Base-by-base conservation (phyloP, 371 early-diverging fungal species). In the Lichtheimia corymbifera region DNA sequence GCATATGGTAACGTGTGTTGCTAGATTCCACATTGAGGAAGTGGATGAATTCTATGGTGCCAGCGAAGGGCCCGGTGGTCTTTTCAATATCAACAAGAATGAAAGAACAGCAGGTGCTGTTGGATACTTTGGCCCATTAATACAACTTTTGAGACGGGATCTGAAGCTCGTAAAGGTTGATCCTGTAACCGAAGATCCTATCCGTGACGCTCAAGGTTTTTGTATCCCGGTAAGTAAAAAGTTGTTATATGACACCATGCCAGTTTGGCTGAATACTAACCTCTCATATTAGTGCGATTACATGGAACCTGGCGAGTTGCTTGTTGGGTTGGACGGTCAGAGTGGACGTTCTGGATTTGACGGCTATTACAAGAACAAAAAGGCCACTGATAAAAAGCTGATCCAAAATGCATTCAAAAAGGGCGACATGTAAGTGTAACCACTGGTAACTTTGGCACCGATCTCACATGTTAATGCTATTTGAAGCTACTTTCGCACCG, bases 21-120 rank as follows among this genome's bases (percentile, higher is more conserved):
- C 47, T 28, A 55, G 54, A 20, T 54, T 86, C 52, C 67, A 64
- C 28, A 78, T 86, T 42, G 24, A 50, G 15, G 59, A 71, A 12
- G 70, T 87, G 11, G 70, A 66, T 55, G 87, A 87, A 60, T 78
- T 75, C 58, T 87, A 86, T 56, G 85, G 72, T 14, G 69, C 80
- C 27, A 87, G 85, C 2, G 64, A 63, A 59, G 64, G 56, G 9
- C 65, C 67, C 25, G 61, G 60, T 24, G 65, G 66, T 27, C 43
- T 80, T 44, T 67, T 75, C 22, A 85, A 86, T 52, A 55, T 63
- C 12, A 84, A 86, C 61, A 71, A 68, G 3, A 77, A 70, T 5
- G 68, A 66, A 11, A 49, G 57, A 50, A 81, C 82, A 4, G 58
- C 66, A 24, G 86, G 87, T 2, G 82, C 86, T 11, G 76, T 86